Base-by-base conservation (phyloP, 2,329 filamentous ascomycete genomes). In the Exutisphaerella laricina region DNA sequence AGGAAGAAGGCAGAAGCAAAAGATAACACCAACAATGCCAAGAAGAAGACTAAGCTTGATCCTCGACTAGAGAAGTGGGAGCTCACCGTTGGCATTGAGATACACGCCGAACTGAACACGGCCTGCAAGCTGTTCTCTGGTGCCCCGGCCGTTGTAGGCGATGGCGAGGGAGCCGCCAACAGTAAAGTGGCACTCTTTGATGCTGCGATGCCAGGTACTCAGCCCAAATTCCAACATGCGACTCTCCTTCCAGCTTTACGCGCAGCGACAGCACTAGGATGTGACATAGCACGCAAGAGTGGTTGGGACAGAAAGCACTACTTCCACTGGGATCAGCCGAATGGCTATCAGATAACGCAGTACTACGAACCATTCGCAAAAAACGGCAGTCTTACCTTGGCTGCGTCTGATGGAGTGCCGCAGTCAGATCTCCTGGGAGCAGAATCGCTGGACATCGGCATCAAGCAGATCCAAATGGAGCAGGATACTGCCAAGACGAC, bases 251-350 rank as follows among this genome's bases (percentile, higher is more conserved):
- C 92, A 3, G 92, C 92, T n/a, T 62, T 98, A 12, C 81, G 92
- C 47, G 90, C 90, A 13, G 90, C 92, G 0, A 70, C 96, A 37
- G 87, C 88, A 0, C 72, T 98, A 32, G 78, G 83, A 45, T 97
- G 92, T 65, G 69, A 80, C 1, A 76, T 97, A 39, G 84, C 94
- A 60, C 71, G 68, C 1, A 74, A 78, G 55, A 95, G 88, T 64
- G 79, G 79, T 41, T 98, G 96, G 68, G 92, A 98, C 66, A 77
- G 92, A 51, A 98, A 98, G 65, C 92, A 98, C 66, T 98, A 98
- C 67, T 97, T 98, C 66, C 95, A 96, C 71, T 94, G 92, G 78
- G 92, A 98, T 65, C 92, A 98, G 66, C 92, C 92, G 1, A 78
- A 87, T 0, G 92, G 92, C 0, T 98, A 98, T 65, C 92, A 98